phyloP scores from a whole-genome alignment of 169 alveolate genomes.

The Plasmodium vivax region DNA sequence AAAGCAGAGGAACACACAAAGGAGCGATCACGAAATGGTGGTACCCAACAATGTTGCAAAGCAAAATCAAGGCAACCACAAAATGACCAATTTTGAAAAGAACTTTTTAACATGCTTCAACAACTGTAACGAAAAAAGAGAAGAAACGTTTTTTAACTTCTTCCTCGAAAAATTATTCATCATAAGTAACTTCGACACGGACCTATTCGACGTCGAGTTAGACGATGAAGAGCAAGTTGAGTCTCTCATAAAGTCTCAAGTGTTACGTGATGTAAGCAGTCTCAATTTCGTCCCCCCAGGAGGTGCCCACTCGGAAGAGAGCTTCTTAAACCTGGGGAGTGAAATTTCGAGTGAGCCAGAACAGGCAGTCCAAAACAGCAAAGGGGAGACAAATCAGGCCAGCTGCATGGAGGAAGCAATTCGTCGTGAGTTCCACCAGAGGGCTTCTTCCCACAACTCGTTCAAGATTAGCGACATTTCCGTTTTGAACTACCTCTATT shows the following conservation, averaged over 20 bases:
- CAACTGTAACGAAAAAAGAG: conserved; percentile 41
- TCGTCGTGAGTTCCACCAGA: background rate
- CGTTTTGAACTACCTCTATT: conserved; percentile 61
- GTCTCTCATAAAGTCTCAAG: background rate
- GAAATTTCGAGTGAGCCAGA: background rate
- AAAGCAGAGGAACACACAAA: background rate
- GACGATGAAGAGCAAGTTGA: conserved; percentile 9
- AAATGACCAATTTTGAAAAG: background rate
- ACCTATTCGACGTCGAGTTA: conserved; percentile 18
- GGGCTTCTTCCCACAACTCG: background rate
- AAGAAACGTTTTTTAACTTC: conserved; percentile 31
- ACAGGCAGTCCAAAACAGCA: background rate
- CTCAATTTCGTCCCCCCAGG: background rate
- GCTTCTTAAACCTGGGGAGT: background rate
- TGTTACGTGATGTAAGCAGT: conserved; percentile 9
- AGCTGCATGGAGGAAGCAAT: background rate
- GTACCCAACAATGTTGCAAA: background rate
- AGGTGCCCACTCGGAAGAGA: background rate
- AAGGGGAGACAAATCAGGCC: background rate
- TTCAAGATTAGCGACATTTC: conserved; percentile 43
- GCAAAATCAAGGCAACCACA: background rate
- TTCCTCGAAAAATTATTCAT: conserved; percentile 61
- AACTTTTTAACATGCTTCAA: conserved; percentile 30
- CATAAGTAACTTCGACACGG: conserved; percentile 53
- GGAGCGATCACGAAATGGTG: background rate